These are phyloP conservation scores for Kuraishia floccosa DNA, from an alignment of 805 yeast species.

Conservation along the genomic window DNA sequence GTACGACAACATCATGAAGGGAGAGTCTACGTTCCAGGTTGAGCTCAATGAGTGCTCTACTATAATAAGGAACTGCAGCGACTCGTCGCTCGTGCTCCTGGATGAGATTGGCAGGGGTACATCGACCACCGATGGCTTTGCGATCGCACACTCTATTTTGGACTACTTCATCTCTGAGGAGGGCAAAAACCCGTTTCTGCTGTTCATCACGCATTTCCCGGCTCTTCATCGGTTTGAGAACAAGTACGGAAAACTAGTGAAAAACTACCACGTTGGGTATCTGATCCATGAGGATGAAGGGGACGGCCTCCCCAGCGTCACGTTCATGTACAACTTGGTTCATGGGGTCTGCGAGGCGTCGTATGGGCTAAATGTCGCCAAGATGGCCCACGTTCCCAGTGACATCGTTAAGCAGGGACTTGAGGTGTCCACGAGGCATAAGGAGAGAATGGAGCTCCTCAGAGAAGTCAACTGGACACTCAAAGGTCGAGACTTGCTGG, in stretches of 20 bases:
- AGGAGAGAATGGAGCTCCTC: constrained; percentile 8
- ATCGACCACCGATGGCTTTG: constrained; percentile 62
- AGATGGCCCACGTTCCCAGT: constrained; percentile 51
- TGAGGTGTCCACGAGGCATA: constrained; percentile 17
- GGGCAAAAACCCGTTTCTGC: constrained; percentile 36
- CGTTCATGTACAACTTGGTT: constrained; percentile 40
- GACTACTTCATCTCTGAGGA: constrained; percentile 34
- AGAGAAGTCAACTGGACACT: constrained; percentile 2
- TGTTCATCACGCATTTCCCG: constrained; percentile 84
- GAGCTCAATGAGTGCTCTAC: constrained; percentile 59
- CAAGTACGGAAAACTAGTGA: constrained; percentile 25
- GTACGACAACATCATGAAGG: constrained; percentile 59
- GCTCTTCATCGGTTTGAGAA: constrained; percentile 41
- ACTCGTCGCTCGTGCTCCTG: constrained; percentile 46
- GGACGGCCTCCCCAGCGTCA: constrained; percentile 19
- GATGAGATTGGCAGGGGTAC: constrained; percentile 78
- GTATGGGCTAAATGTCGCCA: constrained; percentile 81
- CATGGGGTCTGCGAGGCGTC: constrained; percentile 48
- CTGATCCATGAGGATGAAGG: constrained; percentile 14
- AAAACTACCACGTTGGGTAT: constrained; percentile 67
- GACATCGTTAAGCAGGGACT: constrained; percentile 34
- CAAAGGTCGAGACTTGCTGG: too few species aligned
- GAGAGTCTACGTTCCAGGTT: constrained; percentile 77
- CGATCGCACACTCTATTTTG: constrained; percentile 68
- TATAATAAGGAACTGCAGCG: constrained; percentile 38